Conservation (phyloP, 2,329 filamentous ascomycete genomes). For the Cladophialophora exuberans region DNA sequence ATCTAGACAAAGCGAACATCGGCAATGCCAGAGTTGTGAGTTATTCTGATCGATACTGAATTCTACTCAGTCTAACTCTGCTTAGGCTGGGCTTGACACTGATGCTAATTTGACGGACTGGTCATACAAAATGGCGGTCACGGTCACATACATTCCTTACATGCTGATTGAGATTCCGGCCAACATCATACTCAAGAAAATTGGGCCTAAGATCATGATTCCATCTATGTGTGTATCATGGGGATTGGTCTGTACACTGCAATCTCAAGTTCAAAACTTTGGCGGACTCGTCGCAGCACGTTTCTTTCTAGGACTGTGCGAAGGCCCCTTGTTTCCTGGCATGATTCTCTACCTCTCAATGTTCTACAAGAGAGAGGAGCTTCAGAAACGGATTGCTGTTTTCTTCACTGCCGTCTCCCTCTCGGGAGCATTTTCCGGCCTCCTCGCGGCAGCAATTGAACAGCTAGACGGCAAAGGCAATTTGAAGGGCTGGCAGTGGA, state of each 20-base stretch:
- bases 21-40: slow-evolving; percentile 68
- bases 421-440: slow-evolving; percentile 65
- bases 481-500: slow-evolving; percentile 59
- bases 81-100: slow-evolving; percentile 34
- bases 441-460: slow-evolving; percentile 45
- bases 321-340: slow-evolving; percentile 68
- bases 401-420: slow-evolving; percentile 70
- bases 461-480: slow-evolving; percentile 55
- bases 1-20: slow-evolving; percentile 69
- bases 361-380: slow-evolving; percentile 63
- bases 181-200: slow-evolving; percentile 38
- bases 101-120: slow-evolving; percentile 33
- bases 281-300: slow-evolving; percentile 63
- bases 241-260: slow-evolving; percentile 30
- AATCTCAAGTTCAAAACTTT: slow-evolving; percentile 55
- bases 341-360: slow-evolving; percentile 69
- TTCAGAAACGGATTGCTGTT: slow-evolving; percentile 66
- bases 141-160: slow-evolving; percentile 12
- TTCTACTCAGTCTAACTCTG: slow-evolving; percentile 47
- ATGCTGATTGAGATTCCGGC: slow-evolving; percentile 35
- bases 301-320: slow-evolving; percentile 64
- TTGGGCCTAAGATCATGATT: slow-evolving; percentile 38
- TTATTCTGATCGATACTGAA: background rate
- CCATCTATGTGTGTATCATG: slow-evolving; percentile 38
- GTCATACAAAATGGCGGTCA: slow-evolving; percentile 12